These are phyloP conservation scores for Pueraria montana DNA, from an alignment of 306 rosid genomes.

Conservation along the genomic window DNA sequence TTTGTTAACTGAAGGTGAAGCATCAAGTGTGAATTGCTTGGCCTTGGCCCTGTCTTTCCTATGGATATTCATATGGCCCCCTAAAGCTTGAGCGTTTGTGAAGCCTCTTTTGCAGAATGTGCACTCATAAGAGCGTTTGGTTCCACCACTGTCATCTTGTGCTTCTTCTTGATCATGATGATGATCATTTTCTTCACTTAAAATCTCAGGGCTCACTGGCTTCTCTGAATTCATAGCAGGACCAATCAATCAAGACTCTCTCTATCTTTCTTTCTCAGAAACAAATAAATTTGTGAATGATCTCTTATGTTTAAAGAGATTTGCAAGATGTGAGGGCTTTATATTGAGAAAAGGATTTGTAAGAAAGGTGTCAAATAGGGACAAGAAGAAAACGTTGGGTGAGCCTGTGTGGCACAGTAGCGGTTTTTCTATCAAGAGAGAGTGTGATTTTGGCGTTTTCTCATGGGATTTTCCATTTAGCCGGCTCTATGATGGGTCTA, in stretches of 20 bases:
- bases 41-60: conserved; percentile 82
- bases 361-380: conserved; percentile 46
- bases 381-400: conserved; percentile 60
- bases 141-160: conserved; percentile 31
- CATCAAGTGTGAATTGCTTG: conserved; percentile 49
- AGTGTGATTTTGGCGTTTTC: conserved; percentile 65
- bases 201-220: conserved; percentile 16
- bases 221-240: conserved; percentile 46
- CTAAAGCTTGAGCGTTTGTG: conserved; percentile 94
- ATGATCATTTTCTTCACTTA: conserved; percentile 65
- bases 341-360: conserved; percentile 40
- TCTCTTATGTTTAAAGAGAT: neutral
- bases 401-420: conserved; percentile 53
- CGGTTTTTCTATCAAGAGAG: conserved; percentile 48
- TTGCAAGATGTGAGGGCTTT: conserved; percentile 53
- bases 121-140: conserved; percentile 77
- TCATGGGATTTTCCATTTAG: conserved; percentile 60
- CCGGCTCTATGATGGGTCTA: conserved; percentile 70
- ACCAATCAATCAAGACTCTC: neutral
- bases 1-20: conserved; percentile 22
- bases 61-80: conserved; percentile 98
- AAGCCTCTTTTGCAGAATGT: conserved; percentile 93
- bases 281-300: neutral
- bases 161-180: conserved; percentile 44
- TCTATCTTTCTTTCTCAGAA: neutral